Evolutionary conservation across 2,329 filamentous ascomycete species (phyloP), one percentile per base, ranked within the genome.

Genomic region (Mollisiaceae sp.): DNA sequence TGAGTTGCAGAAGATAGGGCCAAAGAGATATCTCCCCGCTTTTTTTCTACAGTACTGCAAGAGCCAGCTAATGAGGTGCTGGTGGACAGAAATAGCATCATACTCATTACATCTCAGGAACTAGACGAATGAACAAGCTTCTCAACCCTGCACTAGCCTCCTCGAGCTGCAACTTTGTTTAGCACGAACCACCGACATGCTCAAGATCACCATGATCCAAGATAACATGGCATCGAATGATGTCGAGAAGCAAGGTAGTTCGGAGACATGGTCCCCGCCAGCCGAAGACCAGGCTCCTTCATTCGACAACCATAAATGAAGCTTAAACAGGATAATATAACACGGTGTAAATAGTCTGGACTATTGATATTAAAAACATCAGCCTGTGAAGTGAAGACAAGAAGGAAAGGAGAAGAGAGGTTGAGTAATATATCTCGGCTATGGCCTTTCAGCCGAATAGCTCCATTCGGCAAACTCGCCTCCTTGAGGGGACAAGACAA

Each of bases 401-500:
- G 3, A 50, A 50, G 4, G 45, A 50, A 24, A 12, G n/a, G 1
- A 24, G 20, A 1, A 6, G 14, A 54, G 50, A 54, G 50, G 50
- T 18, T 3, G 50, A 15, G 43, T 39, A 59, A 59, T 63, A 39
- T 59, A 63, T 54, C 35, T 63, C 61, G 61, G 55, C 61, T 63
- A 47, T 63, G n/a, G 59, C 43, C 50, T 41, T 58, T 63, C 61
- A 63, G 61, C 61, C 61, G 45, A 39, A 39, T 57, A 18, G 22
- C 43, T 63, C 24, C 14, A 39, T 59, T 63, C 61, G 61, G 55
- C 27, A 22, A 9, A 15, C 32, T 63, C 55, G 55, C 55, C 55
- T 63, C 55, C 52, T 47, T 59, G 50, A 57, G 60, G 52, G 45
- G 15, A 61, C 20, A n/a, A n/a, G 8, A 20, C 5, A 47, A 12